These are phyloP conservation scores for Umbelopsis isabellina DNA, from an alignment of 192 early-diverging fungal species.

Conservation along the genomic window DNA sequence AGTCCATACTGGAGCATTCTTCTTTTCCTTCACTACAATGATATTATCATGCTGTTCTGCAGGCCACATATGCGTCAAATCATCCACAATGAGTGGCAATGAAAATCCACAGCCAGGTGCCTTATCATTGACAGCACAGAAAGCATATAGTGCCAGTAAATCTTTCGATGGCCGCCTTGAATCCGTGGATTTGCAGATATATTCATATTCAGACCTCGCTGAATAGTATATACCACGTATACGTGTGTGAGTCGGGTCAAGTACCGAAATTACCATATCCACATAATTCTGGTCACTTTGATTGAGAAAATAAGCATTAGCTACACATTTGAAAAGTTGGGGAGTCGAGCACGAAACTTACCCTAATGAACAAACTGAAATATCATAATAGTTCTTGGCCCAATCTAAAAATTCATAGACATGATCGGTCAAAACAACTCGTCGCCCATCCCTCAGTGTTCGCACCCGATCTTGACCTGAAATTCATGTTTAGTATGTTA, in stretches of 20 bases:
- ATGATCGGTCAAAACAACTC: conserved; percentile 65
- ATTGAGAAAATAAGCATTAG: neutral
- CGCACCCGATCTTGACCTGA: conserved; percentile 65
- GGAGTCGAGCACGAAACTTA: conserved; percentile 18
- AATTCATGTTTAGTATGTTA: neutral
- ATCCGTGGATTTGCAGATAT: conserved; percentile 49
- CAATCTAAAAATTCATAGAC: conserved; percentile 77
- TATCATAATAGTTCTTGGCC: conserved; percentile 69
- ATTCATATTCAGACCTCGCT: conserved; percentile 70
- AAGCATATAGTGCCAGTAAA: conserved; percentile 68
- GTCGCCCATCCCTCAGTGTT: conserved; percentile 59
- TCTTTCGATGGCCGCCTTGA: conserved; percentile 68
- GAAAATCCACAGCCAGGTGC: conserved; percentile 45
- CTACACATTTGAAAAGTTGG: neutral
- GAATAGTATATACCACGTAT: conserved; percentile 69
- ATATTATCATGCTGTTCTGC: conserved; percentile 76
- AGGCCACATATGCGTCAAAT: conserved; percentile 73
- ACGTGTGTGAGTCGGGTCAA: conserved; percentile 60
- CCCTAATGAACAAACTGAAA: conserved; percentile 75
- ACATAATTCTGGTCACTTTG: conserved; percentile 74
- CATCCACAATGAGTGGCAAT: conserved; percentile 72
- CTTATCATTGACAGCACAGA: conserved; percentile 51
- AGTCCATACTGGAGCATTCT: conserved; percentile 59
- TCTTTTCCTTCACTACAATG: conserved; percentile 68
- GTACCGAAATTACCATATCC: conserved; percentile 64